phyloP scores from a whole-genome alignment of 768 basidiomycete species.

The Tulasnella sp. region DNA sequence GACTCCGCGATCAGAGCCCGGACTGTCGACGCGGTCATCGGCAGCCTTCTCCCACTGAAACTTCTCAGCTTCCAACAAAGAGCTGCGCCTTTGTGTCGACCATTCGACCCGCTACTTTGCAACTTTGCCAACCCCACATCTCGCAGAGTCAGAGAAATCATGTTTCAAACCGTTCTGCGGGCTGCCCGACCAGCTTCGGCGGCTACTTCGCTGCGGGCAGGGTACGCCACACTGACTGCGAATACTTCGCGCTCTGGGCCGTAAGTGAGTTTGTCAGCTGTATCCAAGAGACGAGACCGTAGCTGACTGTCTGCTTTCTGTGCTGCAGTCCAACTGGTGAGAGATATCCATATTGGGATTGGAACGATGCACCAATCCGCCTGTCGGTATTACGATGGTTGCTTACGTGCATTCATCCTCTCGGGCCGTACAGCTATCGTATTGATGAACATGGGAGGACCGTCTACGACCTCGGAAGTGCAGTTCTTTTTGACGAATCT shows the following conservation, averaged over 20 bases:
- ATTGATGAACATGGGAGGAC: constrained; percentile 99
- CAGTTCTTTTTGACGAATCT: constrained; percentile 88
- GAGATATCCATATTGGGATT: not conserved
- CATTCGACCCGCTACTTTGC: not conserved
- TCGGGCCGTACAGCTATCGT: constrained; percentile 62
- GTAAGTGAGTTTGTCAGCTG: not conserved
- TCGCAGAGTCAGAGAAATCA: not conserved
- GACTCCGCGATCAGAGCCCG: not conserved
- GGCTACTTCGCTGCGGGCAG: constrained; percentile 6
- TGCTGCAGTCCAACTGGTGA: constrained; percentile 5
- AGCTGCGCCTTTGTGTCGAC: not conserved
- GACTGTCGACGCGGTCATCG: constrained; percentile 5
- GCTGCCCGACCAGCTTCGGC: not conserved
- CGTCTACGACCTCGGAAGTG: constrained; percentile 87
- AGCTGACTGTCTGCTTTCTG: not conserved
- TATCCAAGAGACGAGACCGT: constrained; percentile 1
- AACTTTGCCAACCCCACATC: not conserved
- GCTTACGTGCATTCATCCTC: not conserved
- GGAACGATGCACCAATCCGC: not conserved
- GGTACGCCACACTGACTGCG: constrained; percentile 15
- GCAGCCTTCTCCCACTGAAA: constrained; percentile 2
- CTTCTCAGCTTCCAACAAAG: not conserved
- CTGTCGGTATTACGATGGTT: not conserved
- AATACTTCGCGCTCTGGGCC: constrained; percentile 16
- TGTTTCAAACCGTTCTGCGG: not conserved